These are phyloP conservation scores for Madurella mycetomatis DNA, from an alignment of 2,329 filamentous ascomycete species.

Conservation along the genomic window DNA sequence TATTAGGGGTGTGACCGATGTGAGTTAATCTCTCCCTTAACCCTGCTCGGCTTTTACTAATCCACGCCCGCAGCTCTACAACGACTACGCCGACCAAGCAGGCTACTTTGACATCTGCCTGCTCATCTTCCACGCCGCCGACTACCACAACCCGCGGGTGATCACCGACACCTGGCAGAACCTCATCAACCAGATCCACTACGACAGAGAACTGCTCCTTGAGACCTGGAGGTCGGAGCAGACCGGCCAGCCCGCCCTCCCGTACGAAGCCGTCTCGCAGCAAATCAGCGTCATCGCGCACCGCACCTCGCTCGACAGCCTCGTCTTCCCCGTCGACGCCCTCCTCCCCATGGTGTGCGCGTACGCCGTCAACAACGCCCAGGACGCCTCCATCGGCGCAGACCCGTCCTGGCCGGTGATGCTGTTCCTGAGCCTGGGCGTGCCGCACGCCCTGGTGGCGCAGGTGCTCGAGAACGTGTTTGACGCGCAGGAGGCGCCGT, in stretches of 20 bases:
- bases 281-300: constrained; percentile 62
- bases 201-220: constrained; percentile 44
- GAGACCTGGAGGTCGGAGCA: constrained; percentile 34
- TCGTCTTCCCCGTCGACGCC: constrained; percentile 59
- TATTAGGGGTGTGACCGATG: constrained; percentile 70
- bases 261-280: constrained; percentile 66
- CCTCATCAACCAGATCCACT: constrained; percentile 69
- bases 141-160: constrained; percentile 82
- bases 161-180: constrained; percentile 82
- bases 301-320: constrained; percentile 60
- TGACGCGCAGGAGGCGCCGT: constrained; percentile 56
- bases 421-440: constrained; percentile 52
- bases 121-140: constrained; percentile 84
- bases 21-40: constrained; percentile 42
- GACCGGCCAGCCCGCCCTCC: constrained; percentile 47
- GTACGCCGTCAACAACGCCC: constrained; percentile 56
- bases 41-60: constrained; percentile 11
- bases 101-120: constrained; percentile 88
- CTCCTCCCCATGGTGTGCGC: constrained; percentile 60
- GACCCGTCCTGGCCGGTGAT: constrained; percentile 55
- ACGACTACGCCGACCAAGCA: constrained; percentile 83
- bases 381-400: constrained; percentile 54
- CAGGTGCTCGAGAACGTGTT: constrained; percentile 54
- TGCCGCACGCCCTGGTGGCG: constrained; percentile 53
- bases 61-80: constrained; percentile 65